Evolutionary conservation across 805 yeast genomes (phyloP), one percentile per base, ranked within the genome.

Genomic region (Candida silvicultrix): DNA sequence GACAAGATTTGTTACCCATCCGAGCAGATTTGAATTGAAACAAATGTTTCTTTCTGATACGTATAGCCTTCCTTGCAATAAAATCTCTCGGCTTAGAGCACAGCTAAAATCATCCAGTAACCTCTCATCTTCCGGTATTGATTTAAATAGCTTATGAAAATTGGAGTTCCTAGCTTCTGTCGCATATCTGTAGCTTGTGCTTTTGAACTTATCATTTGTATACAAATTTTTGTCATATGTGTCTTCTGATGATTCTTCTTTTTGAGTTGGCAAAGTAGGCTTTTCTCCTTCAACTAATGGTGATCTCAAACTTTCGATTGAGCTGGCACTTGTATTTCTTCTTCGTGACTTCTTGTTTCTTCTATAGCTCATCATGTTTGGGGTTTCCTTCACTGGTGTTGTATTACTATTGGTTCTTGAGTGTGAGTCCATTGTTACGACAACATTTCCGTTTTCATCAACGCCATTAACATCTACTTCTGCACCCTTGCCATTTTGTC

Each of bases 101-200:
- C 98, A 94, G 23, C 88, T 79, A 57, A 85, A 90, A 56, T 89
- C 97, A 57, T 89, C 97, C 32, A 92, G 62, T 15, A 92, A 67
- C 43, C 83, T 69, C 57, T 92, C 97, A 40, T 79, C 75, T 21
- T 67, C 66, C 2, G 90, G 85, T 2, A 89, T 68, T 9, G 81
- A 71, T 46, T 80, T 73, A 69, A 92, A 94, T 2, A 83, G 54
- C 36, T 70, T 74, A 64, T 89, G 97, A 62, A 89, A 94, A 35
- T 87, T 96, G 5, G 73, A 68, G 57, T 89, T 75, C 45, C 95
- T 69, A 42, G 74, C 74, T 45, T 71, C 71, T 2, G 81, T 68
- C 1, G 97, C 89, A 58, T 73, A 85, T 44, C 81, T 70, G 57
- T 78, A 83, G 14, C 66, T 70, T 0, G 92, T 79, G 49, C 74